Percentiles rank a stretch among this genome's conserved stretches.
Conservation (phyloP, 495 filamentous ascomycete species). For the Tuber microsphaerosporum region DNA sequence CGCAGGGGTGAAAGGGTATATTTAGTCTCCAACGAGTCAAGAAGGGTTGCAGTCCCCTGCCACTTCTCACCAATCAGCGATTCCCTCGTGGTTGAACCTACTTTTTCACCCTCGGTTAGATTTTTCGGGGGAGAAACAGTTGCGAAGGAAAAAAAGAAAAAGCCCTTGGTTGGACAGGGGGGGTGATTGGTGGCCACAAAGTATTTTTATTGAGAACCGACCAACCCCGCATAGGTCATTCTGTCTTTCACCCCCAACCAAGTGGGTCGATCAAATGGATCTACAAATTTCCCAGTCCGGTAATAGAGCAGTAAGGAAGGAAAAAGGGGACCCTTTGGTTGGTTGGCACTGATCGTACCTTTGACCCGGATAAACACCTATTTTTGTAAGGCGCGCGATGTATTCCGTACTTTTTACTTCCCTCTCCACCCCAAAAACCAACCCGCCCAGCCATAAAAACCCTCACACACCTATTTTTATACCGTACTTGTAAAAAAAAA, state of each 20-base stretch:
- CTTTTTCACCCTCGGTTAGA: neutral
- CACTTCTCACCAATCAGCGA: neutral
- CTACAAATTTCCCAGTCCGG: slow-evolving; percentile 1
- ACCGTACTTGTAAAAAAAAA: neutral
- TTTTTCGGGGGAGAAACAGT: neutral
- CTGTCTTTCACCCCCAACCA: neutral
- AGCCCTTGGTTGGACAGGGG: neutral
- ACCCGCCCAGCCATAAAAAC: neutral
- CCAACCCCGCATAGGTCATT: neutral
- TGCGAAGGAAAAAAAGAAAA: neutral
- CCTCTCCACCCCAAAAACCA: neutral
- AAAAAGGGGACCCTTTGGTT: neutral
- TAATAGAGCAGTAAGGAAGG: neutral
- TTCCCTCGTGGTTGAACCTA: neutral
- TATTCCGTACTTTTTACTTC: neutral
- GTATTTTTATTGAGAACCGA: neutral
- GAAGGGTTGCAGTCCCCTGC: neutral
- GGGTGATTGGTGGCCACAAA: neutral
- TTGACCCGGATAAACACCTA: neutral
- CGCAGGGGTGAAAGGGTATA: neutral
- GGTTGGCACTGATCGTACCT: neutral
- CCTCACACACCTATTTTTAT: slow-evolving; percentile 1
- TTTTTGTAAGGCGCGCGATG: neutral
- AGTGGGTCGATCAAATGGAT: neutral
- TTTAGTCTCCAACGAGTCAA: neutral